These are phyloP conservation scores for Spizellomyces punctatus DNA, from an alignment of 192 early-diverging fungal genomes.

Conservation along the genomic window DNA sequence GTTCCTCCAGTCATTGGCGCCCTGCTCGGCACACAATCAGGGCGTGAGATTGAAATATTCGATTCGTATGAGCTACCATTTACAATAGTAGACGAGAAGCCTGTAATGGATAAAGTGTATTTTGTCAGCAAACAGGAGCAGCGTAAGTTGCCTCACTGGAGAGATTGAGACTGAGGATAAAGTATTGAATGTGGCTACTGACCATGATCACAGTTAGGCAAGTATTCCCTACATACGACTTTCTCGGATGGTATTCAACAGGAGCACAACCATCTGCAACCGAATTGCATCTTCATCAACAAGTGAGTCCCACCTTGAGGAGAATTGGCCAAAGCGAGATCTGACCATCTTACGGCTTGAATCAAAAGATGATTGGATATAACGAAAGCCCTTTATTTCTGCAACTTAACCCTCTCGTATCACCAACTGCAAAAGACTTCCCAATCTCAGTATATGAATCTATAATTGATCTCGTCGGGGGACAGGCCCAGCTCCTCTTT, in stretches of 20 bases:
- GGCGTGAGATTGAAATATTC: slow-evolving; percentile 81
- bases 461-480: slow-evolving; percentile 65
- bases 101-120: slow-evolving; percentile 63
- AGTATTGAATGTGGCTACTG: too few species aligned
- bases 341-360: background rate
- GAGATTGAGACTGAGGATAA: too few species aligned
- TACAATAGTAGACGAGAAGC: slow-evolving; percentile 36
- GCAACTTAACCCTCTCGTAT: slow-evolving; percentile 59
- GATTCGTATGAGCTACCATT: slow-evolving; percentile 81
- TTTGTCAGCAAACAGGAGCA: slow-evolving; percentile 78
- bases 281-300: slow-evolving; percentile 74
- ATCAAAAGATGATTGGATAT: slow-evolving; percentile 60
- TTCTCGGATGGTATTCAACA: slow-evolving; percentile 86
- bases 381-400: slow-evolving; percentile 80
- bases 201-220: slow-evolving; percentile 59
- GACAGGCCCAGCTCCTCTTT: slow-evolving; percentile 62
- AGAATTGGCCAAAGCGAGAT: background rate
- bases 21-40: slow-evolving; percentile 71
- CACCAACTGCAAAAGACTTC: slow-evolving; percentile 58
- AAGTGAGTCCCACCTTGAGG: slow-evolving; percentile 47
- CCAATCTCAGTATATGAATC: slow-evolving; percentile 82
- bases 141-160: slow-evolving; percentile 47
- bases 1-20: slow-evolving; percentile 67
- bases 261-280: slow-evolving; percentile 59
- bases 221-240: slow-evolving; percentile 81